phyloP scores from a whole-genome alignment of 768 basidiomycete genomes.

The Hygrophorus pudorinus region DNA sequence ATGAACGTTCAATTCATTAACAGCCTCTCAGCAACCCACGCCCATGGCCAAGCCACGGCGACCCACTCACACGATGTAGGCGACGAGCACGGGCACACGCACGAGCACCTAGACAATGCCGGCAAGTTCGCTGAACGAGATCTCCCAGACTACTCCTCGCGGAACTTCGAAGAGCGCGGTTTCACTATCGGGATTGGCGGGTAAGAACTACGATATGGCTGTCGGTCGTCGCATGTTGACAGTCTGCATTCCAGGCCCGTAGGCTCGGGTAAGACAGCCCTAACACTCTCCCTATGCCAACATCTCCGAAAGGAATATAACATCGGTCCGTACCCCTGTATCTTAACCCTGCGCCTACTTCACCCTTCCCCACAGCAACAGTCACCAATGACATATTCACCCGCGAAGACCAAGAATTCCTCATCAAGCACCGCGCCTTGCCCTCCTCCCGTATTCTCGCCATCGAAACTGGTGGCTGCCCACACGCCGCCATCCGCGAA shows the following conservation, averaged over 20 bases:
- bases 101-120: constrained; percentile 85
- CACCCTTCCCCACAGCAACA: constrained; percentile 44
- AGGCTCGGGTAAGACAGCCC: constrained; percentile 95
- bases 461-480: constrained; percentile 97
- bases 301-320: constrained; percentile 76
- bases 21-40: constrained; percentile 37
- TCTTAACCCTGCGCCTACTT: constrained; percentile 1
- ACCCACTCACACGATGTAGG: constrained; percentile 44
- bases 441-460: constrained; percentile 80
- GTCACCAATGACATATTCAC: constrained; percentile 99
- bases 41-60: constrained; percentile 36
- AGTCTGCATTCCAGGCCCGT: constrained; percentile 54
- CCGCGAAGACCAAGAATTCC: constrained; percentile 93
- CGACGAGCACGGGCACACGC: constrained; percentile 88
- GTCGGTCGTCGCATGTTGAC: neutral
- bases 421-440: constrained; percentile 87
- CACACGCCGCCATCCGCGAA: constrained; percentile 96
- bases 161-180: constrained; percentile 87
- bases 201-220: constrained; percentile 34
- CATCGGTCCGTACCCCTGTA: constrained; percentile 51
- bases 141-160: constrained; percentile 72
- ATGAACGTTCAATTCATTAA: constrained; percentile 76
- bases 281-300: constrained; percentile 85
- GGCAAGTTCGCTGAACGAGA: constrained; percentile 91
- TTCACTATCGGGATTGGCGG: constrained; percentile 99